Evolutionary conservation across 768 basidiomycete species (phyloP).

Genomic region (Tylopilus subfusipes): DNA sequence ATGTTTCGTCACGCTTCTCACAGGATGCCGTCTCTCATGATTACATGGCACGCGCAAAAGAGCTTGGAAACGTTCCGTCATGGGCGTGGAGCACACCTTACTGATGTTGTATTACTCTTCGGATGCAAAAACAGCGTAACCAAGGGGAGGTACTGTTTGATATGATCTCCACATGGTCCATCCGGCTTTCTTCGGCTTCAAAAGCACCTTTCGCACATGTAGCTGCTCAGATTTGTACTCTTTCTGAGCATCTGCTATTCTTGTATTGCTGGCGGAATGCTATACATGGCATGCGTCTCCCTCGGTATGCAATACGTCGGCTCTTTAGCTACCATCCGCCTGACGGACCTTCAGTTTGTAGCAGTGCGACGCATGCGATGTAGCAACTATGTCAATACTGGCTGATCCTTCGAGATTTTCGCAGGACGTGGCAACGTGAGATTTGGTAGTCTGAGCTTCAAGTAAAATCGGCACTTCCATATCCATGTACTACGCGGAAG

Average conservation of each 20-base stretch:
- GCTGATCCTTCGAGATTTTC: background rate
- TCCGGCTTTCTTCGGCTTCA: background rate
- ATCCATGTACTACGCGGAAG: background rate
- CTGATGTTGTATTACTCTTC: background rate
- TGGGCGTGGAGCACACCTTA: background rate
- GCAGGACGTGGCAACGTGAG: conserved; percentile 3
- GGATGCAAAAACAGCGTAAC: background rate
- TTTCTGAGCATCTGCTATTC: background rate
- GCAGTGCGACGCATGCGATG: background rate
- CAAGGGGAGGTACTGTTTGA: background rate
- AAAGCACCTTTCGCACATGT: background rate
- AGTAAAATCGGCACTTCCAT: background rate
- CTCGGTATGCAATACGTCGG: background rate
- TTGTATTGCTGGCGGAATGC: background rate
- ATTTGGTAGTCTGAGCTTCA: background rate
- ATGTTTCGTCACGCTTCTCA: background rate
- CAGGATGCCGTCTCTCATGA: background rate
- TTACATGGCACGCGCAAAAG: background rate
- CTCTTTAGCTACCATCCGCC: background rate
- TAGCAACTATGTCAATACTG: no score
- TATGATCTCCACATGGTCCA: background rate
- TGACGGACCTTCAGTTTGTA: background rate
- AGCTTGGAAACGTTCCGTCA: background rate
- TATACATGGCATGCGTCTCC: background rate
- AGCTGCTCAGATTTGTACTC: background rate